phyloP scores from a whole-genome alignment of 805 yeast genomes.

The Candida incommunis region DNA sequence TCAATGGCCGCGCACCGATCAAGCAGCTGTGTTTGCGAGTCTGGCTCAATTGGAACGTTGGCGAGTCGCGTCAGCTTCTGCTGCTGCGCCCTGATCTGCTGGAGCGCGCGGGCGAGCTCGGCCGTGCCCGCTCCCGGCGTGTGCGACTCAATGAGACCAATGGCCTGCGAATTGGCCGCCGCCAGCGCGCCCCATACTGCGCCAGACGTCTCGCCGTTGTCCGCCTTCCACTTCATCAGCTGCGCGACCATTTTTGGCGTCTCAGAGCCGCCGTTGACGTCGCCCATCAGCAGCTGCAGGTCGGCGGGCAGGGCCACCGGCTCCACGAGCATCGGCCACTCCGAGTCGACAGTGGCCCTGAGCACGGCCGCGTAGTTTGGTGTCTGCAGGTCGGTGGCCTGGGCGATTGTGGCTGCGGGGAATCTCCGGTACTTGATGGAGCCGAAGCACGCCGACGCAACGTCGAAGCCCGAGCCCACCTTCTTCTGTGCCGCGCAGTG shows the following conservation, averaged over 20 bases:
- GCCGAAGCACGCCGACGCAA: conserved; percentile 90
- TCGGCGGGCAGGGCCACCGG: conserved; percentile 55
- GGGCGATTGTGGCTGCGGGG: conserved; percentile 32
- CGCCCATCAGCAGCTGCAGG: conserved; percentile 76
- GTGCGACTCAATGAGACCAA: conserved; percentile 17
- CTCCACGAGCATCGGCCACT: conserved; percentile 47
- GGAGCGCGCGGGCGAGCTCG: background rate
- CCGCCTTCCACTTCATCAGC: conserved; percentile 56
- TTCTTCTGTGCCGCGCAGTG: conserved; percentile 93
- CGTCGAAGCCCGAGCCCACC: conserved; percentile 95
- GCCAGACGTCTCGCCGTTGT: conserved; percentile 34
- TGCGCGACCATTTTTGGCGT: conserved; percentile 80
- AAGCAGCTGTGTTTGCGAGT: conserved; percentile 53
- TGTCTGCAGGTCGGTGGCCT: conserved; percentile 21
- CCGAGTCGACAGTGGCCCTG: conserved; percentile 15
- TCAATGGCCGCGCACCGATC: conserved; percentile 38
- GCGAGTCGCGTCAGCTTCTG: conserved; percentile 46
- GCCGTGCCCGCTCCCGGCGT: background rate
- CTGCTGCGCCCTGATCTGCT: conserved; percentile 40
- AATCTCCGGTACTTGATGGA: conserved; percentile 74
- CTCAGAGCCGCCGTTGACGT: conserved; percentile 81
- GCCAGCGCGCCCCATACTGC: conserved; percentile 43
- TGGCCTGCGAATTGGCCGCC: conserved; percentile 41
- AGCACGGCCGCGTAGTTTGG: conserved; percentile 9
- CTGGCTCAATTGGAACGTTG: conserved; percentile 84